Percentiles rank a stretch among this genome's conserved stretches.
Conservation (phyloP, 2,329 filamentous ascomycete genomes). For the Phyllosticta citriasiana region DNA sequence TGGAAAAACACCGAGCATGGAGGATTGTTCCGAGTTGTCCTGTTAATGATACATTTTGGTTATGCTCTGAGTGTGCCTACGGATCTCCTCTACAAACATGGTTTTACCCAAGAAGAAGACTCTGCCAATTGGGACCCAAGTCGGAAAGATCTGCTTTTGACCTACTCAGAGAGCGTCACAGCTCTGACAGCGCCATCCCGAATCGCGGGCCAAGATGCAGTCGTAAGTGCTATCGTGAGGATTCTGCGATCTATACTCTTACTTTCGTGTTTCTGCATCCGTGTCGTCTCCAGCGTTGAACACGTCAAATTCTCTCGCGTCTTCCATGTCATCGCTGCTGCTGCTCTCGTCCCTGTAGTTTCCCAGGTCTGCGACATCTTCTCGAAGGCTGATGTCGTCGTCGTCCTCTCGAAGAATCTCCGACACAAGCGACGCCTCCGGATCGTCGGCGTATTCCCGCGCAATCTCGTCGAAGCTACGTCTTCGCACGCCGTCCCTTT, state of each 20-base stretch:
- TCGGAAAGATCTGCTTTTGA: not conserved
- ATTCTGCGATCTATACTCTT: not conserved
- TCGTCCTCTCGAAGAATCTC: conserved; percentile 38
- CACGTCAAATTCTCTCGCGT: conserved; percentile 30
- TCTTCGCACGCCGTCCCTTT: conserved; percentile 27
- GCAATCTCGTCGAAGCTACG: conserved; percentile 26
- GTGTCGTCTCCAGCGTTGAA: conserved; percentile 35
- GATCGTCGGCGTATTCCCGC: conserved; percentile 35
- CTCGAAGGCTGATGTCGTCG: conserved; percentile 40
- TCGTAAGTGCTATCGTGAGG: not conserved
- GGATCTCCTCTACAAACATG: not conserved
- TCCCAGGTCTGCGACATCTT: conserved; percentile 9
- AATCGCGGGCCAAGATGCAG: not conserved
- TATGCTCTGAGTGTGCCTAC: not conserved
- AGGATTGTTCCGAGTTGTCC: not conserved
- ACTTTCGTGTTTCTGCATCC: conserved; percentile 15
- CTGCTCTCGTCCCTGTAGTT: conserved; percentile 31
- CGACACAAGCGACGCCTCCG: conserved; percentile 31
- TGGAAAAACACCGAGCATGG: not conserved
- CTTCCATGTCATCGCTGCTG: conserved; percentile 32
- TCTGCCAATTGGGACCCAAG: not conserved
- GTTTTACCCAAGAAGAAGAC: not conserved
- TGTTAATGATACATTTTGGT: not conserved
- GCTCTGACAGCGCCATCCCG: not conserved
- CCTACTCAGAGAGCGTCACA: not conserved